phyloP scores from a whole-genome alignment of 257 asterid species.

The Thymus mandschuricus region DNA sequence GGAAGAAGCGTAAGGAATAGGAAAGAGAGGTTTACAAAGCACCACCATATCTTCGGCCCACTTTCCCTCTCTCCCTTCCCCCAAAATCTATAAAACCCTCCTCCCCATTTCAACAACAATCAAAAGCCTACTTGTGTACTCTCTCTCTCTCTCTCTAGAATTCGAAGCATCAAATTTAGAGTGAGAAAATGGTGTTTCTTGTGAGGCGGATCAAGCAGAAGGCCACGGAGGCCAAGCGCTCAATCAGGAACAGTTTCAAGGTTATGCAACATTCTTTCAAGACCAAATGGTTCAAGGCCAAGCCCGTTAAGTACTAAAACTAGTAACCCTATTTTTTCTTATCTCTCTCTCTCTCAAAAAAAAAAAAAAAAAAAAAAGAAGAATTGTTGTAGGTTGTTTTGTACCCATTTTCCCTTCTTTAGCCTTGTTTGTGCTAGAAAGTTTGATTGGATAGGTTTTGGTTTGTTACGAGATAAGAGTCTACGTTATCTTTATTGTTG shows the following conservation, averaged over 20 bases:
- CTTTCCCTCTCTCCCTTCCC: too few relatives aligned
- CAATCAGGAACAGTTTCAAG: slow-evolving; percentile 57
- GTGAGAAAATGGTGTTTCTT: slow-evolving; percentile 48
- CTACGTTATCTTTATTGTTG: not conserved
- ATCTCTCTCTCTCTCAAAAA: too few relatives aligned
- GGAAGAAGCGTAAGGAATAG: slow-evolving; percentile 19
- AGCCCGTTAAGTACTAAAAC: slow-evolving; percentile 40
- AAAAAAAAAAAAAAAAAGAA: too few relatives aligned
- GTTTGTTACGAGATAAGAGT: too few relatives aligned
- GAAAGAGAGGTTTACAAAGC: not conserved
- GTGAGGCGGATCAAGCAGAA: slow-evolving; percentile 61
- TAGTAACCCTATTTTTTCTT: not conserved
- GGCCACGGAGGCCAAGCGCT: slow-evolving; percentile 38
- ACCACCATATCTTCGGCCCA: slow-evolving; percentile 5
- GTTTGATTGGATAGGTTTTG: not conserved
- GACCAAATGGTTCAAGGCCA: slow-evolving; percentile 72
- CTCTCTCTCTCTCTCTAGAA: slow-evolving; percentile 9
- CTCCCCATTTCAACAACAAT: not conserved
- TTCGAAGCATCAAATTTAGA: not conserved
- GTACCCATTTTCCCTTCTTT: too few relatives aligned
- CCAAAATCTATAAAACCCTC: slow-evolving; percentile 29
- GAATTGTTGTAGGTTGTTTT: too few relatives aligned
- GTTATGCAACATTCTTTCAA: slow-evolving; percentile 57
- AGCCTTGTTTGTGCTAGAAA: not conserved
- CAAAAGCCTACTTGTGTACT: too few relatives aligned